Percentiles rank a stretch among this genome's conserved stretches.
These are phyloP conservation scores for Penicillium sp. DNA, from an alignment of 2,329 filamentous ascomycete genomes.

Conservation along the genomic window DNA sequence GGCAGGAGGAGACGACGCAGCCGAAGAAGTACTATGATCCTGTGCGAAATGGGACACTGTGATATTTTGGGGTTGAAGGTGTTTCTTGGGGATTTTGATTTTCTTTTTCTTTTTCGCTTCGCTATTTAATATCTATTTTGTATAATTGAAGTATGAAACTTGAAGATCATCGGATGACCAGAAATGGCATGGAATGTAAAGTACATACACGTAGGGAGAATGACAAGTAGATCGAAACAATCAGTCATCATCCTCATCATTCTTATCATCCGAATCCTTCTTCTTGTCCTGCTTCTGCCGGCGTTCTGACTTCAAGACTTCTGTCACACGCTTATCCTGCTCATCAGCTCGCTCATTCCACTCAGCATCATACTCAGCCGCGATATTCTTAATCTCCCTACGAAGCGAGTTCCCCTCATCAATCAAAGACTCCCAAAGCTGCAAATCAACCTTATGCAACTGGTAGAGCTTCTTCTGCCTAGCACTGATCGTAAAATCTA, in stretches of 20 bases:
- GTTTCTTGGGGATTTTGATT: background rate
- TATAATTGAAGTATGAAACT: conserved; percentile 4
- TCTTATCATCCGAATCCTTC: conserved; percentile 24
- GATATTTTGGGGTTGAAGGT: background rate
- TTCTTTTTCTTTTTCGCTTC: conserved; percentile 1
- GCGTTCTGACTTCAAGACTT: conserved; percentile 54
- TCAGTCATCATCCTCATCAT: conserved; percentile 33
- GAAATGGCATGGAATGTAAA: conserved; percentile 3
- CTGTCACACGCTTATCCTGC: conserved; percentile 59
- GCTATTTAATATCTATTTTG: conserved; percentile 5
- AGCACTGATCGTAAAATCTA: conserved; percentile 80
- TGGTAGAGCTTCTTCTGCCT: conserved; percentile 77
- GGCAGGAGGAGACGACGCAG: conserved; percentile 27
- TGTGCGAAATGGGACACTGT: conserved; percentile 40
- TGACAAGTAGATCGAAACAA: background rate
- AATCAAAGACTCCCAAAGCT: conserved; percentile 74
- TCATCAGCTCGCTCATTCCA: conserved; percentile 80
- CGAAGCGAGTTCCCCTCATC: conserved; percentile 76
- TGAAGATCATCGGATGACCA: background rate
- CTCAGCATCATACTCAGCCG: conserved; percentile 84
- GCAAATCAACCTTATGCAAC: conserved; percentile 70
- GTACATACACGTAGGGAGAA: background rate
- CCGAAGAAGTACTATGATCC: conserved; percentile 45
- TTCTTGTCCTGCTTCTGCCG: conserved; percentile 39
- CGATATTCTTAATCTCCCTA: conserved; percentile 75